Evolutionary conservation across 176 grass and related monocot species (phyloP).

Genomic region (Guadua angustifolia): DNA sequence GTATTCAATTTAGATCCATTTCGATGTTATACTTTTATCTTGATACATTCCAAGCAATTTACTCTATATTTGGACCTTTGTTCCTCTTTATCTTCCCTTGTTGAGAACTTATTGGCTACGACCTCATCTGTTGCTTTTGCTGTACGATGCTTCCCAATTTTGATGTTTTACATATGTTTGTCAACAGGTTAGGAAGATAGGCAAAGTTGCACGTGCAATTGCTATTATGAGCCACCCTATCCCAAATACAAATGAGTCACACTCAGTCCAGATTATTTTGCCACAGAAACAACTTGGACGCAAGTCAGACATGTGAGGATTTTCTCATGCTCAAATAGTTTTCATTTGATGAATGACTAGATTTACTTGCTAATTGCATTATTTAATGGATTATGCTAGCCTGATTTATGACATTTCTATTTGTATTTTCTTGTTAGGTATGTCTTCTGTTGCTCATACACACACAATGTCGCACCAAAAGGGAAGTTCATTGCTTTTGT

Average conservation of each 20-base stretch:
- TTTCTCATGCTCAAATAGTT: conserved; percentile 28
- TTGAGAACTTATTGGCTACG: conserved; percentile 32
- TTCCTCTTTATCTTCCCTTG: neutral
- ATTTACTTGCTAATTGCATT: conserved; percentile 20
- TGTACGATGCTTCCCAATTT: neutral
- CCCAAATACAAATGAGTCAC: conserved; percentile 74
- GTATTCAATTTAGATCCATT: neutral
- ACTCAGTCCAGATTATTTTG: conserved; percentile 90
- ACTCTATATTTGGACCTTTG: neutral
- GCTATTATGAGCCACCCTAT: conserved; percentile 97
- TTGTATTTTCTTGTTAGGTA: conserved; percentile 64
- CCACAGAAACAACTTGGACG: conserved; percentile 95
- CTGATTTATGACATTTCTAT: conserved; percentile 41
- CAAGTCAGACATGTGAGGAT: conserved; percentile 87
- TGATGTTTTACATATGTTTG: conserved; percentile 33
- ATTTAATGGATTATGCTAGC: conserved; percentile 16
- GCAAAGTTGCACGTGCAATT: conserved; percentile 84
- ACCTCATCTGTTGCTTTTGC: neutral
- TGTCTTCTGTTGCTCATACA: conserved; percentile 93
- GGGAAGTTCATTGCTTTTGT: conserved; percentile 98
- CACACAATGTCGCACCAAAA: conserved; percentile 88
- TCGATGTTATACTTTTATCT: neutral
- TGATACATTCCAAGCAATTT: conserved; percentile 5
- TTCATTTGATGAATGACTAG: neutral
- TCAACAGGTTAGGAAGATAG: conserved; percentile 79